Evolutionary conservation across 1,284 basidiomycete species (phyloP).

Genomic region (Tilletia caries): DNA sequence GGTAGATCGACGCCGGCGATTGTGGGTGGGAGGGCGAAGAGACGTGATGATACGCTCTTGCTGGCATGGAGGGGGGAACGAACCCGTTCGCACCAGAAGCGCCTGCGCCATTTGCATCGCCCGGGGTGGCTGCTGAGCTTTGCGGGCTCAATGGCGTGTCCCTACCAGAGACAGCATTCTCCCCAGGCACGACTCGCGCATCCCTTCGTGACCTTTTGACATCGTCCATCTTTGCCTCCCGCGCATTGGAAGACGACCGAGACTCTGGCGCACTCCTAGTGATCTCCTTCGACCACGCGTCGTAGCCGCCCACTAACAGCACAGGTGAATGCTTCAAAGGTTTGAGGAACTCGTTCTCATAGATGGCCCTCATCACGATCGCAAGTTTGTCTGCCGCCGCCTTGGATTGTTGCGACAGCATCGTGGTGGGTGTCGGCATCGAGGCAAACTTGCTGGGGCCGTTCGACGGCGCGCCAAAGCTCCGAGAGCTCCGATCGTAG

Average conservation of each 20-base stretch:
- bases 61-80: constrained; percentile 33
- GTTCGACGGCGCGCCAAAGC: constrained; percentile 55
- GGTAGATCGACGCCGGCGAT: constrained; percentile 3
- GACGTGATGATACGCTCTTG: constrained; percentile 32
- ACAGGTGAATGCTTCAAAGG: constrained; percentile 72
- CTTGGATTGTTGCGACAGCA: not conserved
- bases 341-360: constrained; percentile 40
- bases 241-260: not conserved
- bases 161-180: not conserved
- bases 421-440: not conserved
- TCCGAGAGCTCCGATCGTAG: constrained; percentile 71
- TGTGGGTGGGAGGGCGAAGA: constrained; percentile 7
- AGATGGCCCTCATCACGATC: constrained; percentile 36
- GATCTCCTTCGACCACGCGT: constrained; percentile 73
- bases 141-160: not conserved
- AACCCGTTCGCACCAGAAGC: constrained; percentile 14
- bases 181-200: constrained; percentile 12
- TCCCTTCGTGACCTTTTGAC: constrained; percentile 3
- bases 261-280: constrained; percentile 57
- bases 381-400: constrained; percentile 11
- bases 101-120: not conserved
- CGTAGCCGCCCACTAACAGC: constrained; percentile 78
- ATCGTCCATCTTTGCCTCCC: constrained; percentile 6
- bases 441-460: not conserved
- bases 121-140: not conserved